Conservation (phyloP, 2,329 filamentous ascomycete genomes). For the Hypoxylon sp. region DNA sequence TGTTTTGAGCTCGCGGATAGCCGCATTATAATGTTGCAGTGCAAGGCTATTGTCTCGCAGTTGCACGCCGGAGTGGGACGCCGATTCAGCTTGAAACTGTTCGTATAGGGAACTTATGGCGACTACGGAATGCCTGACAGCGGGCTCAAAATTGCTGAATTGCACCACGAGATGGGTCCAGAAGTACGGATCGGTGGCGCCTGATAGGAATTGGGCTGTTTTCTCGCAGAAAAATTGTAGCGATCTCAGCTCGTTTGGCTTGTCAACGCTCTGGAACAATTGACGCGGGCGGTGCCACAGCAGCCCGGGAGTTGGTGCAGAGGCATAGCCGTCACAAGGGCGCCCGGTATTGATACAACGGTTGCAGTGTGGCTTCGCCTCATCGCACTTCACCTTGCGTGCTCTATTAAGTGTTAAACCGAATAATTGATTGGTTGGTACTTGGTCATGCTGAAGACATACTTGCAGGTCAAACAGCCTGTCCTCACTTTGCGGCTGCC, state of each 20-base stretch:
- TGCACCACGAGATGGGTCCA: slow-evolving; percentile 61
- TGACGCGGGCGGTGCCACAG: slow-evolving; percentile 58
- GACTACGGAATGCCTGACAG: slow-evolving; percentile 57
- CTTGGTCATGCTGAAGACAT: slow-evolving; percentile 13
- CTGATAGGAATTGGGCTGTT: slow-evolving; percentile 56
- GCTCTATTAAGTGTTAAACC: slow-evolving; percentile 39
- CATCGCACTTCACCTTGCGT: slow-evolving; percentile 52
- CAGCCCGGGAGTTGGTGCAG: slow-evolving; percentile 42
- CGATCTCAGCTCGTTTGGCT: slow-evolving; percentile 52
- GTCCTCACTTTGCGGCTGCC: slow-evolving; percentile 51
- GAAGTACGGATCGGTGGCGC: slow-evolving; percentile 57
- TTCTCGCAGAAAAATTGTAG: slow-evolving; percentile 58
- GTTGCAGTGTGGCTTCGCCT: slow-evolving; percentile 49
- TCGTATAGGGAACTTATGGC: slow-evolving; percentile 60
- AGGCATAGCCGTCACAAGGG: slow-evolving; percentile 53
- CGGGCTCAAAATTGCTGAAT: slow-evolving; percentile 57
- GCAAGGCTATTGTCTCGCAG: slow-evolving; percentile 53
- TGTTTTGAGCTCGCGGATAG: slow-evolving; percentile 56
- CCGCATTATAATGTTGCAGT: slow-evolving; percentile 60
- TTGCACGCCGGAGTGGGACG: slow-evolving; percentile 15
- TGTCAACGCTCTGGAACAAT: slow-evolving; percentile 47
- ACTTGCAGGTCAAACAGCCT: slow-evolving; percentile 47
- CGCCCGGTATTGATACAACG: slow-evolving; percentile 52
- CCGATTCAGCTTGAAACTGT: slow-evolving; percentile 36
- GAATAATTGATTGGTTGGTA: slow-evolving; percentile 5